Conservation (phyloP, 2,329 filamentous ascomycete species). For the Blumeriella jaapii region DNA sequence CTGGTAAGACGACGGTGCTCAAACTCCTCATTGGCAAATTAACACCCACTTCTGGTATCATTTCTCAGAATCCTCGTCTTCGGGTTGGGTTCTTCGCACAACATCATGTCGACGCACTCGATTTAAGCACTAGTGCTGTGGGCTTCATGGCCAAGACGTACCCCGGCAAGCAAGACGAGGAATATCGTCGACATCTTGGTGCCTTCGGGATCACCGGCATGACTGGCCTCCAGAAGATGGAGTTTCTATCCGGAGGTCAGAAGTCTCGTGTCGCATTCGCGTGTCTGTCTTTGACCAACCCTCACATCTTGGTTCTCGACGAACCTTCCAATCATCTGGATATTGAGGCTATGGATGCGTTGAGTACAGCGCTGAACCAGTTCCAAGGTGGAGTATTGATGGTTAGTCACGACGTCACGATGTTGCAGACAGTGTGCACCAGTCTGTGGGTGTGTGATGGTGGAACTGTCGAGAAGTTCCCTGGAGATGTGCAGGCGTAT, state of each 20-base stretch:
- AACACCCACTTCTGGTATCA: slow-evolving; percentile 62
- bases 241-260: slow-evolving; percentile 84
- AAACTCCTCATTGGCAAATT: slow-evolving; percentile 92
- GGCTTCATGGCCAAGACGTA: slow-evolving; percentile 93
- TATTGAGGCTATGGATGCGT: slow-evolving; percentile 94
- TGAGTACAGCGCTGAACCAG: slow-evolving; percentile 68
- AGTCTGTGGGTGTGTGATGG: slow-evolving; percentile 94
- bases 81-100: slow-evolving; percentile 96
- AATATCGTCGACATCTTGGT: slow-evolving; percentile 89
- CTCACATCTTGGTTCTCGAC: slow-evolving; percentile 94
- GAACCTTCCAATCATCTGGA: slow-evolving; percentile 98
- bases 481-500: slow-evolving; percentile 88
- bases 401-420: slow-evolving; percentile 98
- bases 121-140: slow-evolving; percentile 79
- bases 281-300: slow-evolving; percentile 86
- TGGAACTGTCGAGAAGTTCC: slow-evolving; percentile 91
- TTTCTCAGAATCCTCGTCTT: slow-evolving; percentile 78
- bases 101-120: slow-evolving; percentile 93
- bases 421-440: slow-evolving; percentile 91
- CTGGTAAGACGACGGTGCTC: slow-evolving; percentile 95
- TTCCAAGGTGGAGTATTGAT: slow-evolving; percentile 95
- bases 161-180: slow-evolving; percentile 85
- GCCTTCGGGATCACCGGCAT: slow-evolving; percentile 87
- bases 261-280: slow-evolving; percentile 98
- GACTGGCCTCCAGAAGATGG: slow-evolving; percentile 95